Conservation (phyloP, 306 rosid genomes). For the Comarum palustre region DNA sequence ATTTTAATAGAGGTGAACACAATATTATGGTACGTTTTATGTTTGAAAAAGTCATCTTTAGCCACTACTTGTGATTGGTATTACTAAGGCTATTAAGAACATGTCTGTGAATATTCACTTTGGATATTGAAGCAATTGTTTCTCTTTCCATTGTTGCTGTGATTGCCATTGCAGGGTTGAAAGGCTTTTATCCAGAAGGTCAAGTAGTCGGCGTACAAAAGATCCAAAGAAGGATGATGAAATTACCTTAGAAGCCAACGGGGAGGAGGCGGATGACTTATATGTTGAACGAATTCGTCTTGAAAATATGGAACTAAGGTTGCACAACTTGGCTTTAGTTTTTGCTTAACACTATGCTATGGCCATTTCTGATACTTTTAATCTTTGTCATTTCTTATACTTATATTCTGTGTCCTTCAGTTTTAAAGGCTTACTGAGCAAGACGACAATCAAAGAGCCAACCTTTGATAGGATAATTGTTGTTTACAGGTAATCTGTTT, state of each 20-base stretch:
- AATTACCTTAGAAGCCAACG: conserved; percentile 41
- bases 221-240: conserved; percentile 55
- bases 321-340: conserved; percentile 5
- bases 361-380: conserved; percentile 22
- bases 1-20: neutral
- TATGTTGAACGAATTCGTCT: conserved; percentile 78
- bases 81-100: neutral
- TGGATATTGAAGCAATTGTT: neutral
- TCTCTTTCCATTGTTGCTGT: neutral
- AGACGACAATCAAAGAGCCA: conserved; percentile 87
- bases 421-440: conserved; percentile 54
- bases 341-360: neutral
- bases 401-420: conserved; percentile 47
- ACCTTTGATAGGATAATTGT: conserved; percentile 96
- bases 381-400: conserved; percentile 25
- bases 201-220: conserved; percentile 37
- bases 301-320: conserved; percentile 88
- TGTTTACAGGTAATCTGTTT: conserved; percentile 65
- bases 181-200: conserved; percentile 55
- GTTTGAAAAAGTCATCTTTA: neutral
- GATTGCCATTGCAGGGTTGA: conserved; percentile 57
- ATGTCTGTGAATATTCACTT: neutral
- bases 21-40: neutral
- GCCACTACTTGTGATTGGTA: neutral
- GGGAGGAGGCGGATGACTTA: conserved; percentile 44